Evolutionary conservation across 2,329 filamentous ascomycete genomes (phyloP), one percentile per base, ranked within the genome.

Genomic region (Colletotrichum sp.): DNA sequence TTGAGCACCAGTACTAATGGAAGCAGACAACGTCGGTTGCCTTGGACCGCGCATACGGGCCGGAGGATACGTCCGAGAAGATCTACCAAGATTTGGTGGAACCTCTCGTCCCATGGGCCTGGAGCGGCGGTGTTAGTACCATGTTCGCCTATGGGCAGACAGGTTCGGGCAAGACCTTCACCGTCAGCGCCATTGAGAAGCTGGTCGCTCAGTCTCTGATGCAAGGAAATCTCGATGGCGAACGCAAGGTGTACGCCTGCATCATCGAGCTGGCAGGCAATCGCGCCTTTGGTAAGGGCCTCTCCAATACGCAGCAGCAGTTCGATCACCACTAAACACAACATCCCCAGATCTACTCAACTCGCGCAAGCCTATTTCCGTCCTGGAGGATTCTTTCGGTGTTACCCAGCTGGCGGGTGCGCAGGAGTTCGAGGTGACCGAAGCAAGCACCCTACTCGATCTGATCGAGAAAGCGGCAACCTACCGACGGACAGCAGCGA

Each of bases 71-170:
- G 1, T 88, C 87, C 0, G 80, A 86, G 8, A 75, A 81, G 6
- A 84, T 89, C 55, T 89, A 89, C 79, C 75, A 84, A 3, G 81
- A 85, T 9, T 78, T 86, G 2, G 83, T 89, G 7, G 78, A 82
- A 36, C 83, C 84, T 13, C 82, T 89, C 13, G 83, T 89, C 15
- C 84, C 87, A 1, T 88, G 84, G 82, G 86, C 85, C 0, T 88
- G 86, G 86, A 78, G 82, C 26, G 88, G 89, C 15, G 87, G 88
- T 22, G 83, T 89, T 26, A 84, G 85, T 18, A 89, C 88, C n/a
- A 79, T 90, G 44, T 88, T 89, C 62, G 86, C 86, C 39, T 88
- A 89, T 59, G 87, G 88, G 12, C 88, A 89, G 77, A 89, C 88
- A 0, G 87, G 87, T 9, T 89, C 88, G 2, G 88, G 88, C 15